phyloP scores from a whole-genome alignment of 2,329 filamentous ascomycete genomes.

The Penicillium sp. region DNA sequence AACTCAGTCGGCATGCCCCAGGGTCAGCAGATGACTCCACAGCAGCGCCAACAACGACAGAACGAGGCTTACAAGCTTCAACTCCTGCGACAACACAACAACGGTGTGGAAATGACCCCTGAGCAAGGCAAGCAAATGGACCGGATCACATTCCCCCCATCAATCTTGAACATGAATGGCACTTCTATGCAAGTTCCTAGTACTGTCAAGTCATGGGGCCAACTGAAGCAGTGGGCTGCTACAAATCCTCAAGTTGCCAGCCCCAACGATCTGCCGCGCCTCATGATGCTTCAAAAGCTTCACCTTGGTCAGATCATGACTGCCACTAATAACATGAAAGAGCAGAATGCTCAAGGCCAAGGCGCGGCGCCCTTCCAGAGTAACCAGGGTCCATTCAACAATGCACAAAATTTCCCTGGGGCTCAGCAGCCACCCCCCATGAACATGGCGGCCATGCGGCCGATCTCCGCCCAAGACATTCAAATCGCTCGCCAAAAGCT shows the following conservation, averaged over 20 bases:
- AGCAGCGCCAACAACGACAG: constrained; percentile 37
- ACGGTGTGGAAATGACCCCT: constrained; percentile 39
- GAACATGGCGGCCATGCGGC: constrained; percentile 34
- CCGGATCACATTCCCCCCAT: constrained; percentile 37
- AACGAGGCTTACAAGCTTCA: constrained; percentile 35
- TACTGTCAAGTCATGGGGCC: constrained; percentile 56
- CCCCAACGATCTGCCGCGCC: constrained; percentile 41
- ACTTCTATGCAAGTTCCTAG: constrained; percentile 48
- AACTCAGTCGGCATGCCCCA: constrained; percentile 26
- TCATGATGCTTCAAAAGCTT: constrained; percentile 44
- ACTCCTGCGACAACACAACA: constrained; percentile 35
- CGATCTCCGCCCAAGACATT: constrained; percentile 39
- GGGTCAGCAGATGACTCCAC: constrained; percentile 33
- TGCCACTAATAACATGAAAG: constrained; percentile 33
- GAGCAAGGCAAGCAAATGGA: constrained; percentile 49
- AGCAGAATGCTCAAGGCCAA: constrained; percentile 26
- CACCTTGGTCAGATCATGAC: constrained; percentile 48
- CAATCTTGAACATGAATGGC: constrained; percentile 31
- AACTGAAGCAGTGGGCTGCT: constrained; percentile 56
- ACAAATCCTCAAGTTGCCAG: constrained; percentile 49
- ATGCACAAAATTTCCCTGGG: constrained; percentile 29
- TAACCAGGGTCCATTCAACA: constrained; percentile 30
- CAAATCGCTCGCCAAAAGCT: constrained; percentile 39
- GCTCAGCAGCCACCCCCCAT: constrained; percentile 30
- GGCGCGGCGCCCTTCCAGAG: constrained; percentile 28